Evolutionary conservation across 768 basidiomycete genomes (phyloP).

Genomic region (Artomyces pyxidatus): DNA sequence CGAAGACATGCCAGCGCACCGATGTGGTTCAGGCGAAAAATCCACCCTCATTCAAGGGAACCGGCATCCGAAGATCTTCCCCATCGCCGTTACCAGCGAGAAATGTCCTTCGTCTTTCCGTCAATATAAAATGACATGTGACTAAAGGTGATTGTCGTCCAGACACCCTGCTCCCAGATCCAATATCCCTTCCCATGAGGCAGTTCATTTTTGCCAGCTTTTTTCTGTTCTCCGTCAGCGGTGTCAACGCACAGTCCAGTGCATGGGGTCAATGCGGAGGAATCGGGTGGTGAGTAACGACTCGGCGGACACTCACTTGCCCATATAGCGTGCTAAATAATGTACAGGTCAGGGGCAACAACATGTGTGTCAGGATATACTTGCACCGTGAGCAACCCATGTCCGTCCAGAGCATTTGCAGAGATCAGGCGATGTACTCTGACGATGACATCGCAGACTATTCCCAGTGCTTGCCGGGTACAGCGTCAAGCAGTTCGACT

Average conservation of each 20-base stretch:
- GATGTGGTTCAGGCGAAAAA: no score
- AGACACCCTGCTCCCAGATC: no score
- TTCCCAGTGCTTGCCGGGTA: constrained; percentile 44
- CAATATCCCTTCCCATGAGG: no score
- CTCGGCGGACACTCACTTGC: background rate
- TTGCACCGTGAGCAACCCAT: constrained; percentile 33
- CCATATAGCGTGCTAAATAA: background rate
- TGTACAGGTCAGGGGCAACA: constrained; percentile 32
- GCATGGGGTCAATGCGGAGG: constrained; percentile 40
- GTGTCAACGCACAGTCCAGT: constrained; percentile 27
- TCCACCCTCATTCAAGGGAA: constrained; percentile 8
- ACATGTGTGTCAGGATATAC: constrained; percentile 36
- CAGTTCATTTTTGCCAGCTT: background rate
- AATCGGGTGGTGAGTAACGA: constrained; percentile 18
- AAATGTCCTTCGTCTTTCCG: background rate
- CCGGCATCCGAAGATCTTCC: background rate
- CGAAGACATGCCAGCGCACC: no score
- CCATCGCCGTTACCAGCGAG: background rate
- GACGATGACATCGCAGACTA: constrained; percentile 33
- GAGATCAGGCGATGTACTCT: background rate
- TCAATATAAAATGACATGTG: no score
- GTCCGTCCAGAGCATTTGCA: constrained; percentile 17
- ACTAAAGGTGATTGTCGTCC: no score
- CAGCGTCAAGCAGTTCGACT: constrained; percentile 19
- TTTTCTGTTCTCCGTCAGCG: background rate